Evolutionary conservation across 208 protist genomes (phyloP), one percentile per base, ranked within the genome.

Genomic region (Vickermania ingenoplastis): DNA sequence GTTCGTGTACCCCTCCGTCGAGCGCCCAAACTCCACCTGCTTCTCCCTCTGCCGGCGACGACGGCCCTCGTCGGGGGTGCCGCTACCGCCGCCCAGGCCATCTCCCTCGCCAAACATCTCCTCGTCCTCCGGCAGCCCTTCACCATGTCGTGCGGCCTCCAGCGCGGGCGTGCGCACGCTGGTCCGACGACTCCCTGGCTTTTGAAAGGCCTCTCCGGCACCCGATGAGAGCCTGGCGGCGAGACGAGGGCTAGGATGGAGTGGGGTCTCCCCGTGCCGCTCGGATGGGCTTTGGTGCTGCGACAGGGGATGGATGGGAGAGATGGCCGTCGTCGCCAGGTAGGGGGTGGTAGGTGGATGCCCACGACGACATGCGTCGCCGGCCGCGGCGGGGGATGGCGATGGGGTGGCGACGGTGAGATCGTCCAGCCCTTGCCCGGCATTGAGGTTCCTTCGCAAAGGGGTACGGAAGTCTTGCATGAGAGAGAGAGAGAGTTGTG

Each of bases 1-100:
- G 69, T 93, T 93, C 5, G 41, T 29, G 63, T 91, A 93, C 3
- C 86, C 86, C 30, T 86, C 81, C 13, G 86, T 93, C 21, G 65
- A 72, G 66, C 79, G 78, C 31, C 86, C 86, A 55, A 74, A 93
- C 22, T 69, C 71, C 26, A 93, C 69, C 58, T 93, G 86, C 50
- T 93, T 93, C 59, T 82, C 77, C 5, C 86, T 82, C 62, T 93
- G 86, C 30, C 64, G 61, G n/a, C 69, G 61, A 0, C 81, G 73
- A 24, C 86, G 61, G 77, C 74, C 70, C 50, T 85, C 67, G 61
- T 92, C 73, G n/a, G 79, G 76, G 13, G 85, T 83, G 69, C 68
- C 54, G 67, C 53, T 41, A 48, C 57, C 17, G 60, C 58, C 14
- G 53, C 1, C 4, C 31, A 63, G 48, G 13, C 21, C 25, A 2